Evolutionary conservation across 1,139 yeast genomes (phyloP).

Genomic region (Kurtzmaniella quercitrusa): DNA sequence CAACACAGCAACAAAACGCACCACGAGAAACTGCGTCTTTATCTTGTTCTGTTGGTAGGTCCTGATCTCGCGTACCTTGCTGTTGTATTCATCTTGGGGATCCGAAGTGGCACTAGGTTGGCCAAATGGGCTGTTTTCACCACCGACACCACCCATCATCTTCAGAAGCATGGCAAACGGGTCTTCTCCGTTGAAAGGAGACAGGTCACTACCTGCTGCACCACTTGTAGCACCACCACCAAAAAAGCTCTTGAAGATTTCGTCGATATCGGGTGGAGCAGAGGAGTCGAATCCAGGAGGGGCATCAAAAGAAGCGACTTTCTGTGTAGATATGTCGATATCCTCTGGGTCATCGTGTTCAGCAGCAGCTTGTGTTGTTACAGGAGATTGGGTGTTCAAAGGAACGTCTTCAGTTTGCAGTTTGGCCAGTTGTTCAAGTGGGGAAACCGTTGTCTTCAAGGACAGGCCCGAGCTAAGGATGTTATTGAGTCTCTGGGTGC

Average conservation of each 20-base stretch:
- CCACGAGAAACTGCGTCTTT: conserved; percentile 29
- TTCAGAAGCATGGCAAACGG: conserved; percentile 34
- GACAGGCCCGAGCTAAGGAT: conserved; percentile 41
- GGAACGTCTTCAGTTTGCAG: conserved; percentile 1
- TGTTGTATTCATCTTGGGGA: conserved; percentile 26
- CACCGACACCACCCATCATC: conserved; percentile 11
- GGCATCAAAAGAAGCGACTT: conserved; percentile 8
- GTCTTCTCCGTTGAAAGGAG: conserved; percentile 12
- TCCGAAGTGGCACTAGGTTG: conserved; percentile 11
- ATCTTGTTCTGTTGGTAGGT: conserved; percentile 29
- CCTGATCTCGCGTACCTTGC: conserved; percentile 27
- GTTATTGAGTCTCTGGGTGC: conserved; percentile 49
- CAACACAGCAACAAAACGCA: conserved; percentile 24
- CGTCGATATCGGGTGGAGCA: conserved; percentile 26
- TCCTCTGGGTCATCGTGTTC: conserved; percentile 33
- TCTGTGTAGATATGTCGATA: conserved; percentile 16
- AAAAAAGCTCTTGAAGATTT: conserved; percentile 31
- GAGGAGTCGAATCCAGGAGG: conserved; percentile 8
- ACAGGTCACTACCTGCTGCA: conserved; percentile 6
- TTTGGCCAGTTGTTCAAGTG: conserved; percentile 23
- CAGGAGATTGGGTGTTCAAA: background rate
- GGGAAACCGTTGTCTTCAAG: conserved; percentile 31
- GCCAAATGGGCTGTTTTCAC: conserved; percentile 11
- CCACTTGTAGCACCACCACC: conserved; percentile 4
- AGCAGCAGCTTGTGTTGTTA: background rate